These are phyloP conservation scores for Silene conica DNA, from an alignment of 148 eudicot genomes.

Conservation along the genomic window DNA sequence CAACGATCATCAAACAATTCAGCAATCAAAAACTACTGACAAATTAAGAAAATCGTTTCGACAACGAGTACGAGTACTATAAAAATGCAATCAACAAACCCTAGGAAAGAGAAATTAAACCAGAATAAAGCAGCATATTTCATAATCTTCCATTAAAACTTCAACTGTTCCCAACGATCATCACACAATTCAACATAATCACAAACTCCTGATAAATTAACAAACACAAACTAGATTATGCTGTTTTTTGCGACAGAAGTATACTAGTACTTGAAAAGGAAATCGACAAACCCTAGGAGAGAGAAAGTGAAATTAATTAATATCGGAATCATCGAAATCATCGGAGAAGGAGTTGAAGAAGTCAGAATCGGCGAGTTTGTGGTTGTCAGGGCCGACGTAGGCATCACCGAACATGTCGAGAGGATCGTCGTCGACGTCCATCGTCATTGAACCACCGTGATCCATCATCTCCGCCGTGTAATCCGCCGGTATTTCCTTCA, in stretches of 20 bases:
- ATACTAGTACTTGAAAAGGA: too few species aligned
- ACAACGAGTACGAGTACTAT: background rate
- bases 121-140: too few species aligned
- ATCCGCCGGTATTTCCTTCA: conserved; percentile 56
- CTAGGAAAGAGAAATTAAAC: background rate
- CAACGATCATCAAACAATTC: too few species aligned
- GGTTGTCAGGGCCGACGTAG: conserved; percentile 34
- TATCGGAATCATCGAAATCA: conserved; percentile 73
- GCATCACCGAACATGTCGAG: conserved; percentile 61
- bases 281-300: conserved; percentile 24
- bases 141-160: too few species aligned
- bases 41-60: background rate
- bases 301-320: conserved; percentile 39
- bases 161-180: too few species aligned
- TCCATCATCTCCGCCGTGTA: conserved; percentile 28
- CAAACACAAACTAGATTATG: too few species aligned
- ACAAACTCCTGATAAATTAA: too few species aligned
- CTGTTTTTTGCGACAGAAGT: too few species aligned
- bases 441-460: conserved; percentile 29
- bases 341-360: conserved; percentile 76
- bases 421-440: conserved; percentile 85
- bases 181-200: too few species aligned
- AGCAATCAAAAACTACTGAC: background rate
- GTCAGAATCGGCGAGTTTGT: conserved; percentile 60
- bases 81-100: background rate